These are phyloP conservation scores for Mortierella sp. DNA, from an alignment of 371 early-diverging fungal species.

Conservation along the genomic window DNA sequence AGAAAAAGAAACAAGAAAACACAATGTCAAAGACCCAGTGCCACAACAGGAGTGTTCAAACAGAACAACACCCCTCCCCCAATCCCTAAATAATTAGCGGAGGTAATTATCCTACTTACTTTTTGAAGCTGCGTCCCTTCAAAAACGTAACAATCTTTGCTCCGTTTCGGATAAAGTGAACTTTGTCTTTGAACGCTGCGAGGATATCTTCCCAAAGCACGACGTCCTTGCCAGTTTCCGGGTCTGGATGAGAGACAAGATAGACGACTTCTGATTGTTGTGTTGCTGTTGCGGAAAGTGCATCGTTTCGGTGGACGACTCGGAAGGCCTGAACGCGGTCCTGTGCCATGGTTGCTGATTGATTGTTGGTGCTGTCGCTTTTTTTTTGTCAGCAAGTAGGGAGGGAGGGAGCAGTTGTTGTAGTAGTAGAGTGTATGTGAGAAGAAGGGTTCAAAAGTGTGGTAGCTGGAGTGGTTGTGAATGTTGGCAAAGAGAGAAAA, in stretches of 20 bases:
- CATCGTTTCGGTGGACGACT: neutral
- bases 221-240: neutral
- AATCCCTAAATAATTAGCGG: neutral
- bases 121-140: neutral
- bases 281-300: neutral
- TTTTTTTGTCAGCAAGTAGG: no score
- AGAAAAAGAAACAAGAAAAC: neutral
- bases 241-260: neutral
- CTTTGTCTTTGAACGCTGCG: neutral
- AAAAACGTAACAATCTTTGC: neutral
- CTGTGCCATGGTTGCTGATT: neutral
- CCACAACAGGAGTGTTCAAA: no score
- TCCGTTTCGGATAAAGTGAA: neutral
- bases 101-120: neutral
- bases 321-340: neutral
- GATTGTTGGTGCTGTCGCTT: no score
- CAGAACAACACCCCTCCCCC: no score
- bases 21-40: neutral
- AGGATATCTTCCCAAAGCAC: neutral
- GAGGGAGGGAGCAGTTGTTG: no score
- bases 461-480: no score
- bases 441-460: no score
- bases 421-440: no score
- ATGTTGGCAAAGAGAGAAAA: no score
- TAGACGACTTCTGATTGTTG: neutral